A percentile compares a stretch with the other conserved stretches of the same genome.
phyloP scores from a whole-genome alignment of 164 flowering plant species.

The Kalanchoe fedtschenkoi region DNA sequence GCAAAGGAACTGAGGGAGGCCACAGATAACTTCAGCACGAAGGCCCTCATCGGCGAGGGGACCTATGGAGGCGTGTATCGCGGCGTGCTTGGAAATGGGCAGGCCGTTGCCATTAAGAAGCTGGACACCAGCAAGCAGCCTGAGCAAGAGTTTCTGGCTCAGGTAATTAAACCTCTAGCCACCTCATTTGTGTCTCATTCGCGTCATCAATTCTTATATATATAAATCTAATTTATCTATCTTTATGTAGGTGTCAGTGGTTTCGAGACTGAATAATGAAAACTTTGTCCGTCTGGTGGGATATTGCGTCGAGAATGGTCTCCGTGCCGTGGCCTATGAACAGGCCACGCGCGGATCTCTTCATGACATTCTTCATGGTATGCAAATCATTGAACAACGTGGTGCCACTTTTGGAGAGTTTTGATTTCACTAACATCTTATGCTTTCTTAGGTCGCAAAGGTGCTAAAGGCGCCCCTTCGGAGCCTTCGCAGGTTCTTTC shows the following conservation, averaged over 20 bases:
- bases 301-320: background rate
- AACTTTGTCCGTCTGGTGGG: constrained; percentile 4
- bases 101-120: background rate
- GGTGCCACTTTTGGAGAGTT: background rate
- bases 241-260: background rate
- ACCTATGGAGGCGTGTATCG: constrained; percentile 1
- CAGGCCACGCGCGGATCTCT: background rate
- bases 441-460: background rate
- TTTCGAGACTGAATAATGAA: background rate
- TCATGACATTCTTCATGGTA: constrained; percentile 1
- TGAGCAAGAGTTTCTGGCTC: background rate
- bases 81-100: constrained; percentile 3
- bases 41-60: constrained; percentile 4
- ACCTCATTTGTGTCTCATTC: background rate
- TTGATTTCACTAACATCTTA: background rate
- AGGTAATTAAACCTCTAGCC: background rate
- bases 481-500: background rate
- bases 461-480: background rate
- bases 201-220: background rate
- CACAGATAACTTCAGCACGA: background rate
- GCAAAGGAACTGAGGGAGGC: constrained; percentile 2
- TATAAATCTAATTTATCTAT: too few species aligned
- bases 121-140: constrained; percentile 2
- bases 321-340: background rate
- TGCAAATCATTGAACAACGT: background rate